These are phyloP conservation scores for Tolypocladium sp. DNA, from an alignment of 2,329 filamentous ascomycete genomes.

Conservation along the genomic window DNA sequence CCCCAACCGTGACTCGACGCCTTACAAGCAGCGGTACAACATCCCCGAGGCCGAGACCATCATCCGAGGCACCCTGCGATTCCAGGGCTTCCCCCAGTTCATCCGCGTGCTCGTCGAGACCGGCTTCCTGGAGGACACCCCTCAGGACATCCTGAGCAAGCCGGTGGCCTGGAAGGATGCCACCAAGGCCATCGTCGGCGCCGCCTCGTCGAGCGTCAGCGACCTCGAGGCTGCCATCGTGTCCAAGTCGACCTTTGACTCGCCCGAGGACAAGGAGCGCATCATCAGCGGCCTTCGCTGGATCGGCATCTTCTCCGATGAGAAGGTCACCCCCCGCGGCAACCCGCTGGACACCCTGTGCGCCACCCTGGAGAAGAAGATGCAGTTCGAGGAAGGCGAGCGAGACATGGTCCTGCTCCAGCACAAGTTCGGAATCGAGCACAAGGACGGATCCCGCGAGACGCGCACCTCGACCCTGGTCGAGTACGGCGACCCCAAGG, in stretches of 20 bases:
- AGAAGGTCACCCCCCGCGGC: constrained; percentile 59
- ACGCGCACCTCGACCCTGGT: constrained; percentile 71
- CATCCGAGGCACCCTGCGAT: constrained; percentile 72
- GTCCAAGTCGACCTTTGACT: constrained; percentile 65
- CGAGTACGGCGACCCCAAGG: constrained; percentile 72
- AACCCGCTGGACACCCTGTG: constrained; percentile 89
- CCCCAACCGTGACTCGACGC: constrained; percentile 83
- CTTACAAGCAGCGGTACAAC: constrained; percentile 79
- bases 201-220: constrained; percentile 53
- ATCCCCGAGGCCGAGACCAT: constrained; percentile 92
- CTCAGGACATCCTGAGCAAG: constrained; percentile 54
- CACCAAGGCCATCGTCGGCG: constrained; percentile 66
- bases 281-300: constrained; percentile 66
- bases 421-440: constrained; percentile 77
- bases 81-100: constrained; percentile 85
- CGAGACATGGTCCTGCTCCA: constrained; percentile 75
- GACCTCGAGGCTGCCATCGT: constrained; percentile 67
- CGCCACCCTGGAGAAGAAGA: constrained; percentile 82
- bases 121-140: constrained; percentile 72
- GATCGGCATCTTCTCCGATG: constrained; percentile 59
- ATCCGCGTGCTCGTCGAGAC: constrained; percentile 81
- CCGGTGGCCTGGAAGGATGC: constrained; percentile 77
- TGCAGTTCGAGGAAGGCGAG: constrained; percentile 76
- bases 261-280: constrained; percentile 57
- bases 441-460: constrained; percentile 69